Evolutionary conservation across 108 stramenopile genomes (phyloP).

Genomic region (Thalassiosira profunda): DNA sequence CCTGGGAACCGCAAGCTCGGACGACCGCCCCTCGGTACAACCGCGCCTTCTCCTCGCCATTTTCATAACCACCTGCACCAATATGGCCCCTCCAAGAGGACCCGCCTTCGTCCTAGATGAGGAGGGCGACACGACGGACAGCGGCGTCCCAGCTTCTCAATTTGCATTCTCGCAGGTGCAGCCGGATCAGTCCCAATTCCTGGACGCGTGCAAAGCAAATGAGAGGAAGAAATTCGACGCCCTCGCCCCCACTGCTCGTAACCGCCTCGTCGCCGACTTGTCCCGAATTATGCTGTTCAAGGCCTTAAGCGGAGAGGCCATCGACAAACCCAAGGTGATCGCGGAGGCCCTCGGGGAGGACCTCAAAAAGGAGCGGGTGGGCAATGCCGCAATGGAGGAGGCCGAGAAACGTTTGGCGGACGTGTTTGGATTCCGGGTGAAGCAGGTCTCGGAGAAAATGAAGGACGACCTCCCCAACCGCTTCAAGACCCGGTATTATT

Average conservation of each 20-base stretch:
- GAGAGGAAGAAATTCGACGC: conserved; percentile 63
- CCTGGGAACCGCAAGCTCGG: too few relatives aligned
- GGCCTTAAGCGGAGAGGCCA: conserved; percentile 71
- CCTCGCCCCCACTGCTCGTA: conserved; percentile 51
- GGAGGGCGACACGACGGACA: neutral
- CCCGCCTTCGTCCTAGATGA: conserved; percentile 6
- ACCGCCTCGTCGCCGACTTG: conserved; percentile 58
- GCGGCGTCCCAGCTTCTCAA: neutral
- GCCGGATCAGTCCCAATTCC: conserved; percentile 69
- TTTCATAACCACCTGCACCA: too few relatives aligned
- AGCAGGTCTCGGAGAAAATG: conserved; percentile 61
- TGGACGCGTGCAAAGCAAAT: conserved; percentile 41
- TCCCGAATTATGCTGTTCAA: conserved; percentile 81
- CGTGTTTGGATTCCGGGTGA: conserved; percentile 83
- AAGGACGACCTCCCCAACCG: conserved; percentile 54
- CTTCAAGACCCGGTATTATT: conserved; percentile 79
- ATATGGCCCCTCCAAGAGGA: too few relatives aligned
- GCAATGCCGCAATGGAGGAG: conserved; percentile 63
- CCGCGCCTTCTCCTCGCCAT: too few relatives aligned
- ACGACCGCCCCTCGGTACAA: too few relatives aligned
- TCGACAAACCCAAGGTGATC: conserved; percentile 70
- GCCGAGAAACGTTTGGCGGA: conserved; percentile 57
- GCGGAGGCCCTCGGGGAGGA: conserved; percentile 68
- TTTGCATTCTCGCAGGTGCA: conserved; percentile 60
- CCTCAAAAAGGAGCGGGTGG: conserved; percentile 32